Evolutionary conservation across 805 yeast genomes (phyloP), one percentile per base, ranked within the genome.

Genomic region (Dipodascus albidus): DNA sequence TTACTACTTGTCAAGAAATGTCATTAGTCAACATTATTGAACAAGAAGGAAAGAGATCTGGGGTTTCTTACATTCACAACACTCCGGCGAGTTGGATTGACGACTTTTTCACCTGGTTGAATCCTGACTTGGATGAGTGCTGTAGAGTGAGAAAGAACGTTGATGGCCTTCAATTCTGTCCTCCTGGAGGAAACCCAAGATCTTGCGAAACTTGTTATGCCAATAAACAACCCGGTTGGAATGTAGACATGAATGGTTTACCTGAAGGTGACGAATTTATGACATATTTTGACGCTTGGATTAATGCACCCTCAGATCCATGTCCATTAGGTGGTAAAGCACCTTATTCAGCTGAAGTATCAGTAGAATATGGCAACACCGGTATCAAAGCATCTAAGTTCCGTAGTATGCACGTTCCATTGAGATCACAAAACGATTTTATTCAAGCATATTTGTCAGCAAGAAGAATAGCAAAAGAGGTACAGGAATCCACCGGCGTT

Each of bases 301-400:
- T 91, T 23, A 74, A 80, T 42, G 70, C 87, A 1, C 86, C 87
- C 23, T 85, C 95, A 54, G 93, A 86, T 61, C 87, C 91, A 1
- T 91, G 99, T 67, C 96, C 98, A 1, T 70, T 91, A 23, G 98
- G 96, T 2, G 99, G 99, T 1, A 85, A 86, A 62, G 97, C 97
- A 0, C 96, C 97, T 0, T 91, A 91, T 64, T 75, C 85, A 1
- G 68, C 73, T 3, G 73, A 89, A 0, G 70, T 87, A 9, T 69
- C 75, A 1, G 69, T 74, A 23, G 73, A 74, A 54, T 68, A 69
- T 27, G 68, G 70, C 0, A 59, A 67, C 0, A 66, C 66, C 1
- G 57, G 59, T 1, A 74, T 88, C 3, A 58, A 63, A 8, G 72
- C 91, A 1, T 79, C 88, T 0, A 74, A 76, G n/a, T 88, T 91